Evolutionary conservation across 2,329 filamentous ascomycete genomes (phyloP).

Genomic region (Pseudopyrenochaeta lycopersici): DNA sequence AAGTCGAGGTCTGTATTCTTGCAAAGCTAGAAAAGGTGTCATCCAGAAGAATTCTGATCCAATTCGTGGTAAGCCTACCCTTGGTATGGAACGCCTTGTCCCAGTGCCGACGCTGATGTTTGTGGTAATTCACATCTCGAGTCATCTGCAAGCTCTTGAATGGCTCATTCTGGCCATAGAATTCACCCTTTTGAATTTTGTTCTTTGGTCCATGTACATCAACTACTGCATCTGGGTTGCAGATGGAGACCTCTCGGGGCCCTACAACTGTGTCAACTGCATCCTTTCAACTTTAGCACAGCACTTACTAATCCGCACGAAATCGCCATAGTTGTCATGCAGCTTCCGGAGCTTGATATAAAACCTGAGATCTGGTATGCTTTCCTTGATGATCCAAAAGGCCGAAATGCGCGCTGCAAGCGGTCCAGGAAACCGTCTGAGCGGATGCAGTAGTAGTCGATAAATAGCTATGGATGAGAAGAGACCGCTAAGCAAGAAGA

Average conservation of each 20-base stretch:
- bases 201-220: constrained; percentile 27
- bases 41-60: not conserved
- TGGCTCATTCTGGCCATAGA: constrained; percentile 30
- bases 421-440: constrained; percentile 16
- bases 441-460: constrained; percentile 17
- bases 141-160: constrained; percentile 29
- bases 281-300: not conserved
- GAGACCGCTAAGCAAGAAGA: not conserved
- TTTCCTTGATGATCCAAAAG: constrained; percentile 22
- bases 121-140: constrained; percentile 30
- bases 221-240: constrained; percentile 26
- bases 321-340: constrained; percentile 25
- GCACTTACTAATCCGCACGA: constrained; percentile 28
- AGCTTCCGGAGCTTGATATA: constrained; percentile 19
- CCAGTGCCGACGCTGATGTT: constrained; percentile 33
- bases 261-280: constrained; percentile 3
- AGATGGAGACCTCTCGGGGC: constrained; percentile 34
- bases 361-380: constrained; percentile 16
- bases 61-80: constrained; percentile 10
- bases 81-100: constrained; percentile 35
- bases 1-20: not conserved
- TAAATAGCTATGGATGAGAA: constrained; percentile 14
- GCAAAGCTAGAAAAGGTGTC: not conserved
- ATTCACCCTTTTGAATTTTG: constrained; percentile 32
- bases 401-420: constrained; percentile 19